Conservation (phyloP, 73 alveolate species). For the Stentor roeselii region DNA sequence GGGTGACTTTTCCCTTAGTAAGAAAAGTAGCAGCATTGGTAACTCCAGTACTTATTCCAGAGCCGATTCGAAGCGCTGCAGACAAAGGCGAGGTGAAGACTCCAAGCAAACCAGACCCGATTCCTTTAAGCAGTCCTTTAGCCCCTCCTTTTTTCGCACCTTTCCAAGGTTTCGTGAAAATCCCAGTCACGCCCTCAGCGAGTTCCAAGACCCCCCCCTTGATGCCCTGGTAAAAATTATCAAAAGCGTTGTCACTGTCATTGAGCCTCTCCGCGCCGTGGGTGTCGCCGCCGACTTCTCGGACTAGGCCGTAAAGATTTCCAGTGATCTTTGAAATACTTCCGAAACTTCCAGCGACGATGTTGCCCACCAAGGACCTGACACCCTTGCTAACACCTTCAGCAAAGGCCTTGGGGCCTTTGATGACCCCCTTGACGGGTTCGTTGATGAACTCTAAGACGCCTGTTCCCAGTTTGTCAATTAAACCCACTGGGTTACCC, state of each 20-base stretch:
- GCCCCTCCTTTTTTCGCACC: slow-evolving; percentile 80
- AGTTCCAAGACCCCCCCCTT: slow-evolving; percentile 83
- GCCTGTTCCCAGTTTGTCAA: slow-evolving; percentile 89
- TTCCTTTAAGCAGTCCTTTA: slow-evolving; percentile 79
- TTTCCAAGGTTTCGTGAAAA: slow-evolving; percentile 69
- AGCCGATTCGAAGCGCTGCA: slow-evolving; percentile 71
- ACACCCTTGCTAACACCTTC: slow-evolving; percentile 91
- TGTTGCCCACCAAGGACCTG: slow-evolving; percentile 56
- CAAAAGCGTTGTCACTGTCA: slow-evolving; percentile 79
- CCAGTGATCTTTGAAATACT: slow-evolving; percentile 83
- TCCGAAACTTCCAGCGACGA: slow-evolving; percentile 85
- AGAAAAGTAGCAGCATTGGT: slow-evolving; percentile 69
- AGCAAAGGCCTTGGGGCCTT: slow-evolving; percentile 89
- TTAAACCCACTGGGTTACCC: slow-evolving; percentile 91
- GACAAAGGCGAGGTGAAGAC: slow-evolving; percentile 85
- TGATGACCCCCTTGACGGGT: slow-evolving; percentile 83
- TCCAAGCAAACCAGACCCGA: slow-evolving; percentile 89
- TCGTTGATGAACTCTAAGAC: slow-evolving; percentile 88
- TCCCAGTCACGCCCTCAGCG: slow-evolving; percentile 84
- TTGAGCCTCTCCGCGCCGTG: slow-evolving; percentile 29
- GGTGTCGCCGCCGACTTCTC: slow-evolving; percentile 73
- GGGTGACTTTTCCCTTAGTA: slow-evolving; percentile 66
- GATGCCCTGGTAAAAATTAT: slow-evolving; percentile 77
- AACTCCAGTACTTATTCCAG: slow-evolving; percentile 72
- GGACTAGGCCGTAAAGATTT: slow-evolving; percentile 78